Conservation (phyloP, 345 rosid genomes). For the Abelmoschus esculentus region DNA sequence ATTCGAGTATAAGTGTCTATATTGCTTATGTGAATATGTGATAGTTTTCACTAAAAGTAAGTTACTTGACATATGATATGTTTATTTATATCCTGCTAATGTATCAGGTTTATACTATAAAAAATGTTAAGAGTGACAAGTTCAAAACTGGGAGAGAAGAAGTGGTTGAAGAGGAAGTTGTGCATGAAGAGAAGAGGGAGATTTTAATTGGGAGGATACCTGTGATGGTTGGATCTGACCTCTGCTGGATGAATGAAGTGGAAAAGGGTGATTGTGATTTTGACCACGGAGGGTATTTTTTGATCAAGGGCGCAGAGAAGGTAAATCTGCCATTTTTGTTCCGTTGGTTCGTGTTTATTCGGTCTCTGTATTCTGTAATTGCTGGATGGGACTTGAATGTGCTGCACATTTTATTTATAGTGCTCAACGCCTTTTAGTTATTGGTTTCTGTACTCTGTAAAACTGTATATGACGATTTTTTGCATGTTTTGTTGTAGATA, state of each 20-base stretch:
- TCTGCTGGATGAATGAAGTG: conserved; percentile 55
- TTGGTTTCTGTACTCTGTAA: background rate
- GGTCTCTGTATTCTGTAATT: background rate
- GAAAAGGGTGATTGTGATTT: conserved; percentile 72
- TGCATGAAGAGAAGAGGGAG: conserved; percentile 35
- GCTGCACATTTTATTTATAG: background rate
- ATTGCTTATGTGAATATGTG: background rate
- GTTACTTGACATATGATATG: background rate
- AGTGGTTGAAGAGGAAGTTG: conserved; percentile 28
- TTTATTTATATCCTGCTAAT: conserved; percentile 18
- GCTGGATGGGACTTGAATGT: background rate
- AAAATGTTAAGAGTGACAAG: conserved; percentile 52
- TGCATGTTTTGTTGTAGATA: conserved; percentile 38
- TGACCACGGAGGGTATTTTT: conserved; percentile 86
- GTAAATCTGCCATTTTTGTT: conserved; percentile 24
- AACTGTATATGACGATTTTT: background rate
- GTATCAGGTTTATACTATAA: conserved; percentile 46
- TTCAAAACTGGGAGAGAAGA: conserved; percentile 78
- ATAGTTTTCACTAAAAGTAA: background rate
- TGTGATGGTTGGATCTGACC: conserved; percentile 77
- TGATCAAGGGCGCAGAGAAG: conserved; percentile 93
- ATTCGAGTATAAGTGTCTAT: background rate
- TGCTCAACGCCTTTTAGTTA: background rate
- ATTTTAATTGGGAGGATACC: conserved; percentile 71
- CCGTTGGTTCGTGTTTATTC: background rate